Base-by-base conservation (phyloP, 2,329 filamentous ascomycete species). In the Pyrenophora seminiperda region DNA sequence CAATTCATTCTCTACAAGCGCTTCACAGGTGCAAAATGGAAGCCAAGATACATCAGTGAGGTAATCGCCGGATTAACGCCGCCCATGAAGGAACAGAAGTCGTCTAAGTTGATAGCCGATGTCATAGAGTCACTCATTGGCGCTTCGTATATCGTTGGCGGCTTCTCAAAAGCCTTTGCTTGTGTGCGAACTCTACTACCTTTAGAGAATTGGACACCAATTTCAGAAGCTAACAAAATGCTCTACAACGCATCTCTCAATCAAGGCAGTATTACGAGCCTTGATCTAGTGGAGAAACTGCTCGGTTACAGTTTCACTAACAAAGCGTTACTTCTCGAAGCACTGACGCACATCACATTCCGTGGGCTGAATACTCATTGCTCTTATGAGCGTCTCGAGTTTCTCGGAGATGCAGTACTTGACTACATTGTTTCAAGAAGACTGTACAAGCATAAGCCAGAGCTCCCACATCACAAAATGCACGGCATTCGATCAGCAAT, bases 111-210 rank as follows among this genome's bases (percentile, higher is more conserved):
- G 0, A 80, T 97, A 6, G 93, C 93, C 3, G 93, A 97, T 63
- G 86, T 97, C 0, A 81, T 96, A 0, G 93, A 97, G 68, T 83
- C 92, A 0, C 77, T 97, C 0, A 87, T 97, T 15, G 93, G 91
- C 1, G 89, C 86, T 1, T 82, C 88, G 0, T 91, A 83, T 61
- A 53, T 88, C 1, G 82, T 89, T 43, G 88, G 89, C 1, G 88
- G 88, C 0, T 75, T 89, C 11, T 39, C 75, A 0, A 86, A 83
- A 57, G 88, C 87, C 0, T 72, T 87, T 13, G 61, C 73, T 2
- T 91, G 87, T 68, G 79, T 94, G 10, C 50, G 65, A 38, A 77
- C 79, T 3, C 67, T 86, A 1, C 87, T 97, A 57, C 69, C 95
- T 1, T 80, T 81, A 0, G 81, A 87, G 41, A 67, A 81, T 1